Base-by-base conservation (phyloP, 768 basidiomycete genomes). In the Vishniacozyma victoriae region DNA sequence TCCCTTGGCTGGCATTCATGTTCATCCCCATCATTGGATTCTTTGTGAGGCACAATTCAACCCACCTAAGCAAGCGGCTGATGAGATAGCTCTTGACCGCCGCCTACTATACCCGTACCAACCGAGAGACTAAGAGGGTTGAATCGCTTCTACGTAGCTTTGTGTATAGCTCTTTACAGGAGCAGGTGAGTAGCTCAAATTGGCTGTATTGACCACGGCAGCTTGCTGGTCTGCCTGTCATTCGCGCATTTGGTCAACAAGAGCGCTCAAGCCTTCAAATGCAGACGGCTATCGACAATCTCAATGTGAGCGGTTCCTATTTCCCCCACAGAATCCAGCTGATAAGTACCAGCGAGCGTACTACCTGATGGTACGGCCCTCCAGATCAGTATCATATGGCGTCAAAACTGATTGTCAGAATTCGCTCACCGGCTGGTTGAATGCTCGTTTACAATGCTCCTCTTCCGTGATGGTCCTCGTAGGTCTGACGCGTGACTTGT, bases 401-500 rank as follows among this genome's bases (percentile, higher is more conserved):
- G 19, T 9, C 41, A 6, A 25, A 42, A 16, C 22, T 44, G 15
- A 47, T 51, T 35, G 40, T 39, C n/a, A 35, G 18, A 44, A 44
- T 20, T 85, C 82, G 82, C 73, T 85, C n/a, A n/a, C n/a, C n/a
- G n/a, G n/a, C n/a, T n/a, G n/a, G n/a, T n/a, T n/a, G n/a, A n/a
- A n/a, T n/a, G n/a, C n/a, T n/a, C n/a, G n/a, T n/a, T n/a, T n/a
- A n/a, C n/a, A n/a, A n/a, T n/a, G n/a, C n/a, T n/a, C n/a, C n/a
- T n/a, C n/a, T n/a, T n/a, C n/a, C n/a, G n/a, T n/a, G n/a, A n/a
- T n/a, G n/a, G n/a, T n/a, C n/a, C n/a, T n/a, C n/a, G n/a, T n/a
- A n/a, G n/a, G n/a, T n/a, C n/a, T 1, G 76, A 76, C 3, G 62
- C 83, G 5, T 75, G 84, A 14, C 75, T 86, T 1, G 83, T 85